Evolutionary conservation across 2,329 filamentous ascomycete genomes (phyloP).

Genomic region (Zalaria sp.): DNA sequence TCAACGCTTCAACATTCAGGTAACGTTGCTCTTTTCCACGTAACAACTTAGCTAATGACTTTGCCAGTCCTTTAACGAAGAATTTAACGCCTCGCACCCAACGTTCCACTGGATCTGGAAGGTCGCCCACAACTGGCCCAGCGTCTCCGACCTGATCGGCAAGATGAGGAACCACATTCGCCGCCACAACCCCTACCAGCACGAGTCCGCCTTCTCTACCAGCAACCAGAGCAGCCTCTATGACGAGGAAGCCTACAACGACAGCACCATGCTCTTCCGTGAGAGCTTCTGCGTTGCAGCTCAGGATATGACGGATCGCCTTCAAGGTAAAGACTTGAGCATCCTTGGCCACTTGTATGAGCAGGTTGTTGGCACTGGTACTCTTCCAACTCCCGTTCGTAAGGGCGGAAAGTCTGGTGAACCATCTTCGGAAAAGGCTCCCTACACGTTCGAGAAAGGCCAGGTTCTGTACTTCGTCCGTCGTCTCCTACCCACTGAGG

Average conservation of each 20-base stretch:
- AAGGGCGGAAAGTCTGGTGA: too few species aligned
- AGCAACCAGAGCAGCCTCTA: slow-evolving; percentile 22
- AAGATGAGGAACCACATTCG: slow-evolving; percentile 61
- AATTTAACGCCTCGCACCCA: slow-evolving; percentile 61
- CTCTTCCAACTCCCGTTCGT: slow-evolving; percentile 1
- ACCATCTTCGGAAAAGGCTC: slow-evolving; percentile 1
- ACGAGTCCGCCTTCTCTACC: slow-evolving; percentile 15
- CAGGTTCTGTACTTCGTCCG: slow-evolving; percentile 72
- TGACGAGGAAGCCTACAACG: slow-evolving; percentile 44
- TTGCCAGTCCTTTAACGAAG: slow-evolving; percentile 48
- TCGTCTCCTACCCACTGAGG: slow-evolving; percentile 44
- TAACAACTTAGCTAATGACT: neutral
- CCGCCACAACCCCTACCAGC: slow-evolving; percentile 20
- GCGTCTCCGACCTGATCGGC: slow-evolving; percentile 52
- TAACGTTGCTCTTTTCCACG: slow-evolving; percentile 15
- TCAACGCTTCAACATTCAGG: slow-evolving; percentile 56
- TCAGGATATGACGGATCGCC: slow-evolving; percentile 52
- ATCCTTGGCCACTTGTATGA: slow-evolving; percentile 56
- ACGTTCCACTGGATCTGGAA: slow-evolving; percentile 82
- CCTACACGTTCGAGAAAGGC: slow-evolving; percentile 45
- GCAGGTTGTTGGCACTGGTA: slow-evolving; percentile 55
- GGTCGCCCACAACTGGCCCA: slow-evolving; percentile 63
- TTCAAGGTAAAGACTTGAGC: slow-evolving; percentile 46
- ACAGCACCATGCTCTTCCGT: slow-evolving; percentile 65
- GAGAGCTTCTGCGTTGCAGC: slow-evolving; percentile 76